Percentiles rank a stretch among this genome's conserved stretches.
These are phyloP conservation scores for Botrytis fragariae DNA, from an alignment of 2,329 filamentous ascomycete genomes.

Conservation along the genomic window DNA sequence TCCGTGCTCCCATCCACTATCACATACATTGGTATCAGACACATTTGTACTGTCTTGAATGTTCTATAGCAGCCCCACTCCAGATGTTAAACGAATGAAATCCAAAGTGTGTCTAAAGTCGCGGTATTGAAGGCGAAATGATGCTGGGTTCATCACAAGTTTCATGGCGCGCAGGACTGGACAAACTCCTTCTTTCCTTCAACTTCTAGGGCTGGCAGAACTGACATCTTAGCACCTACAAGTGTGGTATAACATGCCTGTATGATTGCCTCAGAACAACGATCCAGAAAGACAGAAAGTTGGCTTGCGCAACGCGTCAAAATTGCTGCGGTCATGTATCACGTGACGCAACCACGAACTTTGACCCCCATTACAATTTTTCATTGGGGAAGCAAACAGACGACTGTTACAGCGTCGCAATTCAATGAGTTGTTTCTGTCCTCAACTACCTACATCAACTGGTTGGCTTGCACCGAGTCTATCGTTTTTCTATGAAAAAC, in stretches of 20 bases:
- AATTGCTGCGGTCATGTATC: background rate
- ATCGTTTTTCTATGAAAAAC: background rate
- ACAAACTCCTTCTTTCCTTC: background rate
- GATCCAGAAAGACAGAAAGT: background rate
- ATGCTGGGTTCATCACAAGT: background rate
- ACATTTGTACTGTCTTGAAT: background rate
- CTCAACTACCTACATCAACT: rapidly evolving
- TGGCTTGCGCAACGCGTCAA: background rate
- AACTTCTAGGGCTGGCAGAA: too few relatives aligned
- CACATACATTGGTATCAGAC: background rate
- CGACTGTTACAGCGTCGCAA: background rate
- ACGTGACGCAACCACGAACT: background rate
- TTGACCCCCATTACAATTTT: background rate
- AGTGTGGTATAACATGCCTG: background rate
- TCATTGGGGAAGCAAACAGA: background rate
- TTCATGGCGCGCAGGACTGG: background rate
- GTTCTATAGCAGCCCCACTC: background rate
- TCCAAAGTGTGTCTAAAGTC: background rate
- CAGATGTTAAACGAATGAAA: background rate
- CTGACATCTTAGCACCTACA: background rate
- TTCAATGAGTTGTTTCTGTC: background rate
- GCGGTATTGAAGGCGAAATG: background rate
- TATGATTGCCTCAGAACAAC: background rate
- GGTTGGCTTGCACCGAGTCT: background rate
- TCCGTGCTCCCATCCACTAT: background rate